Conservation (phyloP, 805 yeast genomes). For the Yamadazyma sp. region DNA sequence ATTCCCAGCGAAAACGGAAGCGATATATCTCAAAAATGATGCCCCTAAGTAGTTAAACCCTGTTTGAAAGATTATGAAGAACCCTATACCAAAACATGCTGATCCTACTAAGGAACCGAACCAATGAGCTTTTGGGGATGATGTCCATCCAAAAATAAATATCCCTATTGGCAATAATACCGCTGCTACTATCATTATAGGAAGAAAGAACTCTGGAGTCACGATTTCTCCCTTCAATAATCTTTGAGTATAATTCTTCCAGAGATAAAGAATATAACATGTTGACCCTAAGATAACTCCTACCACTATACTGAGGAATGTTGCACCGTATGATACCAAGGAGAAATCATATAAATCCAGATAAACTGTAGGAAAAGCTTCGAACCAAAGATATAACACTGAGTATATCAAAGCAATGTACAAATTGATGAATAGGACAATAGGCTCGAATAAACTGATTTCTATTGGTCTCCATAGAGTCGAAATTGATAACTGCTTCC, state of each 20-base stretch:
- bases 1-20: conserved; percentile 61
- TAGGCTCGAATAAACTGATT: conserved; percentile 53
- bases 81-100: conserved; percentile 37
- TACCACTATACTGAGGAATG: conserved; percentile 48
- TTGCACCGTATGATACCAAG: conserved; percentile 45
- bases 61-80: conserved; percentile 51
- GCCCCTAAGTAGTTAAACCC: conserved; percentile 49
- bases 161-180: conserved; percentile 43
- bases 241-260: conserved; percentile 22
- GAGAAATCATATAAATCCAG: conserved; percentile 45
- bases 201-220: conserved; percentile 43
- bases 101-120: conserved; percentile 48
- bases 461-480: conserved; percentile 51
- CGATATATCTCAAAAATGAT: conserved; percentile 50
- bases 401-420: conserved; percentile 56
- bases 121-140: conserved; percentile 46
- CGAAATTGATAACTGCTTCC: no score
- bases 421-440: conserved; percentile 50
- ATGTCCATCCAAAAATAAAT: conserved; percentile 53
- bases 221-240: conserved; percentile 24
- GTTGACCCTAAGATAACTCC: conserved; percentile 46
- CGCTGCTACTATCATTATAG: conserved; percentile 41
- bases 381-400: conserved; percentile 56
- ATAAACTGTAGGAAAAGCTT: conserved; percentile 51
- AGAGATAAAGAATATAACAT: conserved; percentile 26